These are phyloP conservation scores for Monilinia aucupariae DNA, from an alignment of 2,329 filamentous ascomycete species.

Conservation along the genomic window DNA sequence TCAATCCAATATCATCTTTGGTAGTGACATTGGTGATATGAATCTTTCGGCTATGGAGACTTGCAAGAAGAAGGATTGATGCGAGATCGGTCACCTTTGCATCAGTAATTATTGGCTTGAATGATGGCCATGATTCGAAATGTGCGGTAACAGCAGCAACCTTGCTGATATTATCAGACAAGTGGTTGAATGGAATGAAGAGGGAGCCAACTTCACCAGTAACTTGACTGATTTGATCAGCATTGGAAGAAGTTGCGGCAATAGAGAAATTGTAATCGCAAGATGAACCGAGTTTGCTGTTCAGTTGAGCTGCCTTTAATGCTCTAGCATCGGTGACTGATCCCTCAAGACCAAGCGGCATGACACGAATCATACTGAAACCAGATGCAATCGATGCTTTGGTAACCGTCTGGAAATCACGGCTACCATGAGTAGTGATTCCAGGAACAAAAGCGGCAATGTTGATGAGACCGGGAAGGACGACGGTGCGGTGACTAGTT, in stretches of 20 bases:
- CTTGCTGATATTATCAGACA: slow-evolving; percentile 79
- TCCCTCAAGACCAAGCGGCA: slow-evolving; percentile 68
- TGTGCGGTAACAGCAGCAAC: slow-evolving; percentile 73
- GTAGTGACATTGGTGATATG: slow-evolving; percentile 78
- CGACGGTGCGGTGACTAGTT: slow-evolving; percentile 74
- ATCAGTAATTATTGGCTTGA: slow-evolving; percentile 77
- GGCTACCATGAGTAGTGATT: slow-evolving; percentile 57
- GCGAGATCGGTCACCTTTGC: slow-evolving; percentile 75
- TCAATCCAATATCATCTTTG: slow-evolving; percentile 72
- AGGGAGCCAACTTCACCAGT: slow-evolving; percentile 70
- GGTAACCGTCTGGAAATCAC: slow-evolving; percentile 64
- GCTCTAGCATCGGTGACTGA: slow-evolving; percentile 67
- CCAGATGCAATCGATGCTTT: slow-evolving; percentile 69
- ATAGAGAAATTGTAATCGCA: slow-evolving; percentile 81
- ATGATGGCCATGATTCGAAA: slow-evolving; percentile 70
- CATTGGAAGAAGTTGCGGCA: slow-evolving; percentile 65
- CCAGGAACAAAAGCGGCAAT: slow-evolving; percentile 75
- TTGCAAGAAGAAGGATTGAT: slow-evolving; percentile 72
- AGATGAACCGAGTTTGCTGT: slow-evolving; percentile 59
- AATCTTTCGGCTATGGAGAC: slow-evolving; percentile 70
- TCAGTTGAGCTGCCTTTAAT: slow-evolving; percentile 67
- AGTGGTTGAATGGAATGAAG: slow-evolving; percentile 74
- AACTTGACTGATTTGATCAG: slow-evolving; percentile 67
- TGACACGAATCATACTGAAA: slow-evolving; percentile 75
- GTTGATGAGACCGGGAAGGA: slow-evolving; percentile 71